Evolutionary conservation across 176 grass and related monocot species (phyloP).

Genomic region (Carex pumila): DNA sequence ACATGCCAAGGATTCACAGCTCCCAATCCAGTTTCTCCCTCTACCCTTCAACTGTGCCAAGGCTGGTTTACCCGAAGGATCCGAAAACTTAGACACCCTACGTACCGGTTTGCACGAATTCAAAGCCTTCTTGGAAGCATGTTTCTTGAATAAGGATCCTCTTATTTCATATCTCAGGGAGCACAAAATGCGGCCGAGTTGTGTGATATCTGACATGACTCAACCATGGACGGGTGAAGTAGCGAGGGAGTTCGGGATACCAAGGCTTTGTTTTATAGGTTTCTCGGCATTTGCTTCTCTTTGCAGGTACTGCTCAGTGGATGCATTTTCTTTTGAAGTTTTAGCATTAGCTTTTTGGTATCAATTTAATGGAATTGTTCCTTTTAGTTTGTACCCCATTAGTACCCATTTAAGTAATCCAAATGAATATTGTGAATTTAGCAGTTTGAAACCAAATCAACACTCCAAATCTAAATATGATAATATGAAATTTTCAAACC

Average conservation of each 20-base stretch:
- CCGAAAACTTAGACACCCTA: slow-evolving; percentile 24
- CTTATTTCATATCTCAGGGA: slow-evolving; percentile 18
- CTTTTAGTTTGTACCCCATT: neutral
- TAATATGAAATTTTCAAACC: neutral
- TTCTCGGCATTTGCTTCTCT: slow-evolving; percentile 20
- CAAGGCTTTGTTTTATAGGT: slow-evolving; percentile 16
- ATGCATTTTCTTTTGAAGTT: neutral
- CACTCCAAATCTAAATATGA: neutral
- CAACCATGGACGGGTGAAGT: slow-evolving; percentile 23
- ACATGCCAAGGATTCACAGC: neutral
- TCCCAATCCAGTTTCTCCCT: neutral
- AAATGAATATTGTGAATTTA: neutral
- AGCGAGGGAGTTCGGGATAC: slow-evolving; percentile 18
- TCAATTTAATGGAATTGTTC: neutral
- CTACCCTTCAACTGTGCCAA: slow-evolving; percentile 19
- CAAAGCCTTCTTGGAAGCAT: slow-evolving; percentile 1
- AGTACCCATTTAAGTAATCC: neutral
- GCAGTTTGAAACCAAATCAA: neutral
- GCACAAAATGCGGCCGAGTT: slow-evolving; percentile 8
- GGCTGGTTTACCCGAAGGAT: slow-evolving; percentile 16
- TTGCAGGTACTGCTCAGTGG: neutral
- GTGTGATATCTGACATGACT: slow-evolving; percentile 21
- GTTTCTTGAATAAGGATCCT: slow-evolving; percentile 6
- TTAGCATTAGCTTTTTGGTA: neutral
- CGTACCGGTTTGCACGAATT: neutral